Conservation (phyloP, 495 filamentous ascomycete genomes). For the Annulohypoxylon maeteangense region DNA sequence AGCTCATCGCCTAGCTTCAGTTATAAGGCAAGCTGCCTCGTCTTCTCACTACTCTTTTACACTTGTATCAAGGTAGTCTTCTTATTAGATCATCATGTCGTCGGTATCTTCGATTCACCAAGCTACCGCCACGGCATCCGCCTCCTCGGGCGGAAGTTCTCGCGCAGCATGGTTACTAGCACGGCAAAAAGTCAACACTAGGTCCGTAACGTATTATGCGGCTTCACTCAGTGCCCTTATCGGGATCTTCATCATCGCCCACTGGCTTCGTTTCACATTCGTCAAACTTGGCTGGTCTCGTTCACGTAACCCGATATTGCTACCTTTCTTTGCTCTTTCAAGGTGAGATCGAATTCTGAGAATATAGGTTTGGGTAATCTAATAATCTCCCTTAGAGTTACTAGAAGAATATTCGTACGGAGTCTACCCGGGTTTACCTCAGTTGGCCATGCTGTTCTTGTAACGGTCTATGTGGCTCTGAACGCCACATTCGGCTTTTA, state of each 20-base stretch:
- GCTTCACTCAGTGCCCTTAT: conserved; percentile 60
- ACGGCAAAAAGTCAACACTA: conserved; percentile 49
- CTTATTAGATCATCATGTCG: not conserved
- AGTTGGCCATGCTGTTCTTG: conserved; percentile 58
- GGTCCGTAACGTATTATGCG: conserved; percentile 55
- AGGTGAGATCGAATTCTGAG: conserved; percentile 30
- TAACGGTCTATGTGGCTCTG: conserved; percentile 60
- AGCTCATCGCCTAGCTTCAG: conserved; percentile 6
- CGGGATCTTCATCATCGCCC: conserved; percentile 60
- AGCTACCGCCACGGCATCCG: conserved; percentile 12
- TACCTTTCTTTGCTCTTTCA: conserved; percentile 29
- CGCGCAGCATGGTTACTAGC: conserved; percentile 39
- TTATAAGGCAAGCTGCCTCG: conserved; percentile 16
- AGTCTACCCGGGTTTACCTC: conserved; percentile 63
- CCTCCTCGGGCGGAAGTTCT: conserved; percentile 12
- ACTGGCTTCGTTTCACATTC: conserved; percentile 52
- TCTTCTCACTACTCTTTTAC: not conserved
- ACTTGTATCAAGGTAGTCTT: not conserved
- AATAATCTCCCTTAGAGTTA: conserved; percentile 35
- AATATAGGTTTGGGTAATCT: not conserved
- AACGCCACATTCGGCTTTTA: conserved; percentile 63
- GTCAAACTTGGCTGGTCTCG: conserved; percentile 32
- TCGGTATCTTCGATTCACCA: conserved; percentile 16
- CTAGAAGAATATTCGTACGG: conserved; percentile 57
- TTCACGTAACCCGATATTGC: conserved; percentile 32